Conservation (phyloP, 2,329 filamentous ascomycete species). For the Aspergillus proliferans region DNA sequence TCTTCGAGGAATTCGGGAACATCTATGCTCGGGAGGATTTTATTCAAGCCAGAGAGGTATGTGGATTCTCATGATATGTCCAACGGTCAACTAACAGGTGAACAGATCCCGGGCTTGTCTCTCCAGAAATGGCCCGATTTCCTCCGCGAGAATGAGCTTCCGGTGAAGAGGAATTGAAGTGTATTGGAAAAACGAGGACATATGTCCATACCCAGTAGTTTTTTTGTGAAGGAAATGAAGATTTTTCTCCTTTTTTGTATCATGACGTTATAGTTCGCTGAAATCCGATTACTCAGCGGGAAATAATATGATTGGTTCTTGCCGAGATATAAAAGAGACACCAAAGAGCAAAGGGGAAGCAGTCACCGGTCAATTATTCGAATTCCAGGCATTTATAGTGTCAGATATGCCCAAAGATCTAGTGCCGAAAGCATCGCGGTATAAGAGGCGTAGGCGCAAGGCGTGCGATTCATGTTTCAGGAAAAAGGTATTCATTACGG, state of each 20-base stretch:
- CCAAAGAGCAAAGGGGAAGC: too few relatives aligned
- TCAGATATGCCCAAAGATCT: background rate
- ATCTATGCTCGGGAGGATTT: conserved; percentile 7
- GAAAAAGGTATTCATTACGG: conserved; percentile 2
- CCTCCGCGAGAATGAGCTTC: background rate
- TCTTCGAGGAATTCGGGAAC: conserved; percentile 9
- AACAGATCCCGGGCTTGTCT: background rate
- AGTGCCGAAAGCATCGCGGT: background rate
- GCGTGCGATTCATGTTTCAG: conserved; percentile 3
- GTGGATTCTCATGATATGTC: background rate
- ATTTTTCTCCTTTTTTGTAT: background rate
- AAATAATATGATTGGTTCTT: background rate
- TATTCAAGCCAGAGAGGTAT: conserved; percentile 3
- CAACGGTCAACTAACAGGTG: background rate
- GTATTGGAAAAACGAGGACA: background rate
- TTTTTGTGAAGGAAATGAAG: background rate
- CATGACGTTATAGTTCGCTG: background rate
- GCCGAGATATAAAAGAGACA: too few relatives aligned
- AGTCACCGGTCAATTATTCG: background rate
- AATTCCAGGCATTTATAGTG: background rate
- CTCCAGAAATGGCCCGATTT: conserved; percentile 1
- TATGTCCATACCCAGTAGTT: background rate
- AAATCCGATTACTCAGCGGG: background rate
- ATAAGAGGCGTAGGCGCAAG: background rate
- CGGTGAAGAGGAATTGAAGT: background rate